A percentile compares a stretch with the other conserved stretches of the same genome.
These are phyloP conservation scores for Leucaena leucocephala DNA, from an alignment of 306 rosid genomes.

Conservation along the genomic window DNA sequence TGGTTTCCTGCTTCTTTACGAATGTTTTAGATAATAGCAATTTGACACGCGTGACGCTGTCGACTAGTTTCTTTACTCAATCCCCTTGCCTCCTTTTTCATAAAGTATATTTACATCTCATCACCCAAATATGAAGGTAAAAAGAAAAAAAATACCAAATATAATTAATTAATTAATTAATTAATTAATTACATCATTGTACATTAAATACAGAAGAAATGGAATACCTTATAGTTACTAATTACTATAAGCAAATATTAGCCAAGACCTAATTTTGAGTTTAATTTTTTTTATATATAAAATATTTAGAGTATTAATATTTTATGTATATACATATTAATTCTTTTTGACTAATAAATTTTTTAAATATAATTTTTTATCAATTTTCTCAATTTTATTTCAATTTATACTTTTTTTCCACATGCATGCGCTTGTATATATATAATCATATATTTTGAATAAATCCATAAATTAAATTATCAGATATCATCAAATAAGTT, in stretches of 20 bases:
- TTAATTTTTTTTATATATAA: too few relatives aligned
- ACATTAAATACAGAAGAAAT: not conserved
- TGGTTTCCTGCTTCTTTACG: slow-evolving; percentile 27
- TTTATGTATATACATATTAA: too few relatives aligned
- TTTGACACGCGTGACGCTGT: slow-evolving; percentile 14
- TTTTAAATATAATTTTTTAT: too few relatives aligned
- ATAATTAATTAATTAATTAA: not conserved
- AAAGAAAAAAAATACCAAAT: too few relatives aligned
- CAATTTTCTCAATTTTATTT: not conserved
- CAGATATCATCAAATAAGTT: not conserved
- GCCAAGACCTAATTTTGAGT: too few relatives aligned
- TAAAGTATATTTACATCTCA: not conserved
- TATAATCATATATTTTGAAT: not conserved
- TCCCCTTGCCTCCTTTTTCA: not conserved
- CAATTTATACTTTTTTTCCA: too few relatives aligned
- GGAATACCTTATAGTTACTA: not conserved
- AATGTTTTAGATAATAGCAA: slow-evolving; percentile 12
- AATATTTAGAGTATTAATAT: too few relatives aligned
- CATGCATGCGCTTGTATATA: too few relatives aligned
- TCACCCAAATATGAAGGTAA: not conserved
- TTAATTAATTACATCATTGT: not conserved
- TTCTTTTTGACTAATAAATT: too few relatives aligned
- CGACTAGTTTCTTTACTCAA: slow-evolving; percentile 7
- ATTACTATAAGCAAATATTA: too few relatives aligned
- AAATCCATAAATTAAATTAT: not conserved